Evolutionary conservation across 2,329 filamentous ascomycete genomes (phyloP), one percentile per base, ranked within the genome.

Genomic region (Sphaerulina musiva): DNA sequence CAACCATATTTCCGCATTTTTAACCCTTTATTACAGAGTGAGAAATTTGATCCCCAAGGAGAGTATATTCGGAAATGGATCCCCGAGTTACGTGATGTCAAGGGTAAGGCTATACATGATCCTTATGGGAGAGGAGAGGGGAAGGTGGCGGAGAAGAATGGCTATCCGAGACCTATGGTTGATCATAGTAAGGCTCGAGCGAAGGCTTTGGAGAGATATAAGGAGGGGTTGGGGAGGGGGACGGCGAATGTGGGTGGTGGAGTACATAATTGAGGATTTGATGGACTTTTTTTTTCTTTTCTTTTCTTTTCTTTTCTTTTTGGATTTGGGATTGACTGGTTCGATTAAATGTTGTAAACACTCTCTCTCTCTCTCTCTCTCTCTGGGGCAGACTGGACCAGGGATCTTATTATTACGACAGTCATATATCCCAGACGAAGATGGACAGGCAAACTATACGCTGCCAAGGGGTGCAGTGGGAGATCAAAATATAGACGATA

Each of bases 1-100:
- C 87, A 95, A 70, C 89, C 90, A 0, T 95, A 95, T 68, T 95
- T 95, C 59, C 80, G 89, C 6, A 87, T 95, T 48, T 95, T 95
- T 72, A 95, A 95, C 64, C 90, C 90, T 0, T 68, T 89, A 43
- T 72, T 88, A 14, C 90, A 95, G 74, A 89, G 86, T 62, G 87
- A 93, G 76, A 91, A 86, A 70, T 95, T 95, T 63, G 90, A 95
- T 66, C 74, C 79, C 0, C 76, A 85, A 0, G 91, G 89, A 0
- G 81, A 82, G 12, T 95, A 92, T 68, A 95, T 95, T 53, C 78
- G 86, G 38, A 82, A 81, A 55, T 95, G 89, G 89, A 76, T 95
- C 7, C 84, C 84, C 0, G 90, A 95, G 72, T 72, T 95, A 56
- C 76, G 72, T 26, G 78, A 70, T 0, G 70, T 92, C 2, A 67